Conservation (phyloP, 2,329 filamentous ascomycete species). For the Triangularia setosa region DNA sequence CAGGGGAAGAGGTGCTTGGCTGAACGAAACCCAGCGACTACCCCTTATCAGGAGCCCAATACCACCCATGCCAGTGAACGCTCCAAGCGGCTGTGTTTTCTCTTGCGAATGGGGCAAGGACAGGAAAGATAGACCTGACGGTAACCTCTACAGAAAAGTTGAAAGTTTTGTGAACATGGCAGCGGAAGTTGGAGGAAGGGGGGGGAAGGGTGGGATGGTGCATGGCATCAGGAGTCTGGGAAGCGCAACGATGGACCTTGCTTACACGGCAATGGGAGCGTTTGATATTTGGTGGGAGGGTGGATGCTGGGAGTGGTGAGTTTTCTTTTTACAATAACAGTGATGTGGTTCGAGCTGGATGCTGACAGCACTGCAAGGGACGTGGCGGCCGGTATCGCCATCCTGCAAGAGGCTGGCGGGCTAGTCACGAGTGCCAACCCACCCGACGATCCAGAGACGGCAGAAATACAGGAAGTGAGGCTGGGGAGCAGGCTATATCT, state of each 20-base stretch:
- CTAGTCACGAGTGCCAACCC: constrained; percentile 71
- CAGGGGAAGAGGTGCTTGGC: constrained; percentile 61
- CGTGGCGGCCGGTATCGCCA: constrained; percentile 70
- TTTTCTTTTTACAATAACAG: constrained; percentile 8
- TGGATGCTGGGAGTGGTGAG: constrained; percentile 74
- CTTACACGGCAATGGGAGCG: constrained; percentile 69
- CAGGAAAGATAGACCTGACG: constrained; percentile 58
- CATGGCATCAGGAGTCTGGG: constrained; percentile 71
- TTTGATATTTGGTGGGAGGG: constrained; percentile 84
- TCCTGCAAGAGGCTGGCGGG: constrained; percentile 70
- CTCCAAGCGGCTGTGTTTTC: constrained; percentile 67
- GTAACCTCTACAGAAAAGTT: constrained; percentile 68
- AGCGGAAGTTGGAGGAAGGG: constrained; percentile 57
- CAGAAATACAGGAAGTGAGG: constrained; percentile 54
- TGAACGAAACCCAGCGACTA: constrained; percentile 60
- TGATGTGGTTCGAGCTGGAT: neutral
- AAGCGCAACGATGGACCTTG: constrained; percentile 69
- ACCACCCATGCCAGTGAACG: constrained; percentile 58
- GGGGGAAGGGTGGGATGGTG: constrained; percentile 72
- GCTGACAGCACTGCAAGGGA: constrained; percentile 46
- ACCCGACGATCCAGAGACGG: constrained; percentile 52
- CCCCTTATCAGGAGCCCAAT: constrained; percentile 61
- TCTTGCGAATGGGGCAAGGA: constrained; percentile 80
- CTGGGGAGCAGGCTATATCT: constrained; percentile 68
- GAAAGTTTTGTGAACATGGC: constrained; percentile 75